A percentile compares a stretch with the other conserved stretches of the same genome.
Conservation (phyloP, 345 rosid species). For the Pugionium dolabratum region DNA sequence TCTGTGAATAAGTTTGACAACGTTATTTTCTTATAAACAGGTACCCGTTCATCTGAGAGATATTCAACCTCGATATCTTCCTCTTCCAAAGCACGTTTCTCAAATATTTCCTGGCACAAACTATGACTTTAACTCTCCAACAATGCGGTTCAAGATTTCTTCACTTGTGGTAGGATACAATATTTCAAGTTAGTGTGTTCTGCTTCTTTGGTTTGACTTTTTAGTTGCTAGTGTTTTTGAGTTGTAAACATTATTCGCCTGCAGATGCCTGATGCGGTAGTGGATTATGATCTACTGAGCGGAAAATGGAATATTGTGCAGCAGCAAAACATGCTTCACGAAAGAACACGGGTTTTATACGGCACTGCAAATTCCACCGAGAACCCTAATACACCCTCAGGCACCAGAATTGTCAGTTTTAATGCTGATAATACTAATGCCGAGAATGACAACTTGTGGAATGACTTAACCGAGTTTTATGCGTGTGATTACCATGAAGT, state of each 20-base stretch:
- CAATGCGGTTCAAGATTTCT: constrained; percentile 82
- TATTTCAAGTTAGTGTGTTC: constrained; percentile 9
- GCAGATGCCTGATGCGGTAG: constrained; percentile 97
- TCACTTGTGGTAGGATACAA: constrained; percentile 78
- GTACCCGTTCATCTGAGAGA: constrained; percentile 58
- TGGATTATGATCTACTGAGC: constrained; percentile 79
- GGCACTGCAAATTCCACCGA: constrained; percentile 61
- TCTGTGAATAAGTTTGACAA: constrained; percentile 20
- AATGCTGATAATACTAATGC: constrained; percentile 45
- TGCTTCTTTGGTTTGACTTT: neutral
- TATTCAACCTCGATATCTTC: constrained; percentile 67
- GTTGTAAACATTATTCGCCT: constrained; percentile 10
- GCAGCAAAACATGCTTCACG: constrained; percentile 92
- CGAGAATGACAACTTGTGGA: constrained; percentile 75
- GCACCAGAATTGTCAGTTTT: constrained; percentile 40
- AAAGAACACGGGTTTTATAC: constrained; percentile 83
- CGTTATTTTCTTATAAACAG: constrained; percentile 41
- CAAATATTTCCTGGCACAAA: constrained; percentile 85
- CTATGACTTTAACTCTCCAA: constrained; percentile 73
- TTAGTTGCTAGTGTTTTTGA: constrained; percentile 1
- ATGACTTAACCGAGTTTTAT: constrained; percentile 89
- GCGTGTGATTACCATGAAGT: constrained; percentile 70
- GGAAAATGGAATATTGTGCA: constrained; percentile 91
- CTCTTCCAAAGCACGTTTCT: constrained; percentile 75
- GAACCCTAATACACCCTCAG: constrained; percentile 43